Evolutionary conservation across 2,329 filamentous ascomycete species (phyloP).

Genomic region (Diaporthe destruens): DNA sequence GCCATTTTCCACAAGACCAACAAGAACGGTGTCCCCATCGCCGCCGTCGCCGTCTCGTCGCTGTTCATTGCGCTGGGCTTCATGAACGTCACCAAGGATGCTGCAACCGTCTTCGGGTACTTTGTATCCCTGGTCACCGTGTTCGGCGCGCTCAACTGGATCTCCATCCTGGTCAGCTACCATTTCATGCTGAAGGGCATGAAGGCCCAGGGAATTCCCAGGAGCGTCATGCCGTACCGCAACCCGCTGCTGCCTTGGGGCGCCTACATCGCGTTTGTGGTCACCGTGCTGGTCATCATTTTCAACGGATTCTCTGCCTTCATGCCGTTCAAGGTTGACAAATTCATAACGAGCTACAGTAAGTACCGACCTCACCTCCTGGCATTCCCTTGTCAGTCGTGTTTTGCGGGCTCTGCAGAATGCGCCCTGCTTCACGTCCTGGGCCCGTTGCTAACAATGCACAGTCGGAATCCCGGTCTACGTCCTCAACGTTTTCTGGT

Average conservation of each 20-base stretch:
- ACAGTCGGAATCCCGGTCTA: slow-evolving; percentile 52
- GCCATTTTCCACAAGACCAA: slow-evolving; percentile 51
- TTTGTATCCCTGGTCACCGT: slow-evolving; percentile 59
- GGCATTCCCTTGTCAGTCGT: too few species aligned
- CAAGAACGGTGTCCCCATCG: slow-evolving; percentile 55
- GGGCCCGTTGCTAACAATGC: background rate
- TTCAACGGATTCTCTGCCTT: slow-evolving; percentile 27
- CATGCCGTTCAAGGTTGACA: slow-evolving; percentile 67
- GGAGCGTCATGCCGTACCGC: slow-evolving; percentile 53
- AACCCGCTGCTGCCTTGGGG: slow-evolving; percentile 56
- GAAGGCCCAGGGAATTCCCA: slow-evolving; percentile 46
- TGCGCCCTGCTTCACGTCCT: background rate
- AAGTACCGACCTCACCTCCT: background rate
- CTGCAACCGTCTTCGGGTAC: slow-evolving; percentile 55
- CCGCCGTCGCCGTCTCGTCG: slow-evolving; percentile 53
- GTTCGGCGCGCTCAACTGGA: slow-evolving; percentile 59
- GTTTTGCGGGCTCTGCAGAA: background rate
- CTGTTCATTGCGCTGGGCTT: slow-evolving; percentile 55
- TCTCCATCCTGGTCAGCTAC: slow-evolving; percentile 56
- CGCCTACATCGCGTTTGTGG: slow-evolving; percentile 59
- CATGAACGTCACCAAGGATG: slow-evolving; percentile 54
- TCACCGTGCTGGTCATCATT: slow-evolving; percentile 49
- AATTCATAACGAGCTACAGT: slow-evolving; percentile 71
- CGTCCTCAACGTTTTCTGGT: slow-evolving; percentile 72
- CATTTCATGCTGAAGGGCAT: slow-evolving; percentile 54